A percentile compares a stretch with the other conserved stretches of the same genome.
These are phyloP conservation scores for Geotrichum bryndzae DNA, from an alignment of 1,139 yeast genomes.

Conservation along the genomic window DNA sequence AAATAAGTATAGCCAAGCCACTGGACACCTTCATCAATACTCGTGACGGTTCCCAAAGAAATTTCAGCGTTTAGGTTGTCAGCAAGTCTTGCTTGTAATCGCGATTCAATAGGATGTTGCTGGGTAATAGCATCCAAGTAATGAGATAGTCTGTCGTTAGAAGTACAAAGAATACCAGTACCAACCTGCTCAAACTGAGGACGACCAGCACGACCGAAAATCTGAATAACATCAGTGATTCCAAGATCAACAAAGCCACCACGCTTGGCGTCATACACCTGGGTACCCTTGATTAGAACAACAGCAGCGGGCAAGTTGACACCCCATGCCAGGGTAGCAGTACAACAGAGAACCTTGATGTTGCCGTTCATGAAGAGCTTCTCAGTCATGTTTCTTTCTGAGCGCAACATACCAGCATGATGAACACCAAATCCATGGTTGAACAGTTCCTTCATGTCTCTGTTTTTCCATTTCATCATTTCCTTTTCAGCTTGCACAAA, in stretches of 20 bases:
- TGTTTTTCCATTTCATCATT: slow-evolving; percentile 65
- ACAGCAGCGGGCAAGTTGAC: slow-evolving; percentile 97
- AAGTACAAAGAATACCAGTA: slow-evolving; percentile 84
- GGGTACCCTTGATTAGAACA: slow-evolving; percentile 93
- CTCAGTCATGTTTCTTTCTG: slow-evolving; percentile 87
- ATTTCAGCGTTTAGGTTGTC: slow-evolving; percentile 96
- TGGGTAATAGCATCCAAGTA: slow-evolving; percentile 83
- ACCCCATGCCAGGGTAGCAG: slow-evolving; percentile 99
- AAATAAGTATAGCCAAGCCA: slow-evolving; percentile 97
- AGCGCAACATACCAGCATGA: slow-evolving; percentile 94
- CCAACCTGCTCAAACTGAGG: slow-evolving; percentile 94
- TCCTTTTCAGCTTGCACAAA: slow-evolving; percentile 55
- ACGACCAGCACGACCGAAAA: slow-evolving; percentile 98
- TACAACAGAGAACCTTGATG: slow-evolving; percentile 85
- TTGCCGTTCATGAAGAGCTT: slow-evolving; percentile 82
- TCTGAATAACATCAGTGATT: slow-evolving; percentile 93
- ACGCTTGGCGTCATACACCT: slow-evolving; percentile 86
- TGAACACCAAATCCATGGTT: slow-evolving; percentile 85
- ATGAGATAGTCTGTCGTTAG: slow-evolving; percentile 75
- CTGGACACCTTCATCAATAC: slow-evolving; percentile 87
- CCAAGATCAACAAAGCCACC: slow-evolving; percentile 95
- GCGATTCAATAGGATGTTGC: slow-evolving; percentile 94
- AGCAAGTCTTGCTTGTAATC: slow-evolving; percentile 65
- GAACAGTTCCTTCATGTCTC: slow-evolving; percentile 76
- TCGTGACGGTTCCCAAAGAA: slow-evolving; percentile 90